A percentile compares a stretch with the other conserved stretches of the same genome.
Evolutionary conservation across 345 rosid genomes (phyloP).

Genomic region (Psidium friedrichsthalianum): DNA sequence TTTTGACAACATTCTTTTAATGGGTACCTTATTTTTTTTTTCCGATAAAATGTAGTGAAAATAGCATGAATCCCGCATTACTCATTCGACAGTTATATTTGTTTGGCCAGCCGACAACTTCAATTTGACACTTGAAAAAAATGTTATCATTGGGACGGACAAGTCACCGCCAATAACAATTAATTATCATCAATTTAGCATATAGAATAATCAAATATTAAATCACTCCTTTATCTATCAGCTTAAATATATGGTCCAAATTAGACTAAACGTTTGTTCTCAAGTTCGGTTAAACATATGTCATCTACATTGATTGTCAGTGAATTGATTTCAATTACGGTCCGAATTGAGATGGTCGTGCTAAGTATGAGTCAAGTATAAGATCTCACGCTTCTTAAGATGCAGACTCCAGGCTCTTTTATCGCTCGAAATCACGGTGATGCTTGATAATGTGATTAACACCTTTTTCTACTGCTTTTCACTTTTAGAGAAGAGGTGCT

Average conservation of each 20-base stretch:
- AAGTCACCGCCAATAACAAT: background rate
- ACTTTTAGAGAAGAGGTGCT: too few species aligned
- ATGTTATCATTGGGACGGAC: background rate
- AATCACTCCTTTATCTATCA: too few species aligned
- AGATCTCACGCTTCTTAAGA: background rate
- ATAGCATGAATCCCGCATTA: background rate
- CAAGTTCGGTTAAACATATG: background rate
- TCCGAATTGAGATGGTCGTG: background rate
- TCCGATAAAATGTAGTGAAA: background rate
- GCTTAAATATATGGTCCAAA: too few species aligned
- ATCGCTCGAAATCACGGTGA: too few species aligned
- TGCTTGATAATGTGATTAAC: too few species aligned
- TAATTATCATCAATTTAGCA: background rate
- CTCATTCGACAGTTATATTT: background rate
- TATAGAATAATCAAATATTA: too few species aligned
- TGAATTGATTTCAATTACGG: background rate
- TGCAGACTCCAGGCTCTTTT: too few species aligned
- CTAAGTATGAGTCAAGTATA: background rate
- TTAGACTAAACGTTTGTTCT: background rate
- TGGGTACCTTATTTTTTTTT: background rate
- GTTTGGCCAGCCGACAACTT: background rate
- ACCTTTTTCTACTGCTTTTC: too few species aligned
- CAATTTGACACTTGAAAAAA: background rate
- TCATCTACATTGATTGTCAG: background rate
- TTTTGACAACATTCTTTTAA: background rate